Conservation (phyloP, 2,329 filamentous ascomycete species). For the Aspergillus jensenii region DNA sequence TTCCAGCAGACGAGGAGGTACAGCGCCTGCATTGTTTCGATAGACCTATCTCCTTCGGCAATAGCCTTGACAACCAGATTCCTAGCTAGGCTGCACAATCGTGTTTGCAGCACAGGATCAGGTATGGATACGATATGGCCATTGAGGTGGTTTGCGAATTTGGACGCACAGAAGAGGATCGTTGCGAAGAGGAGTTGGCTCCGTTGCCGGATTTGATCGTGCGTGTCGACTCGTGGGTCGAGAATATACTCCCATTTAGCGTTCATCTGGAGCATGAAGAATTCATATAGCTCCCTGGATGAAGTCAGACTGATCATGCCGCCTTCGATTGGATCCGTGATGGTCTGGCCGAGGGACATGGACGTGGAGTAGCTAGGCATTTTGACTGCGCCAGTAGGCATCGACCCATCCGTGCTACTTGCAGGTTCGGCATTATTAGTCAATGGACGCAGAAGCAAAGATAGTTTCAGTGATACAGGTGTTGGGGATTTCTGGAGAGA, state of each 20-base stretch:
- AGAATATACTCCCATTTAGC: not conserved
- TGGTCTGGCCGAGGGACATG: not conserved
- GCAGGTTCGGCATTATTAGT: not conserved
- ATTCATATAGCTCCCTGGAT: not conserved
- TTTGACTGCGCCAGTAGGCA: not conserved
- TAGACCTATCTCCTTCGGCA: not conserved
- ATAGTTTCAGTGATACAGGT: not conserved
- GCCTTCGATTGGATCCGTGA: not conserved
- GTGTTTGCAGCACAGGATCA: not conserved
- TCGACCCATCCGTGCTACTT: too few relatives aligned
- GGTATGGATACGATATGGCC: not conserved
- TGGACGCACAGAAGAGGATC: not conserved
- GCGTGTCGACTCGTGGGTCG: not conserved
- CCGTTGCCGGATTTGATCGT: not conserved
- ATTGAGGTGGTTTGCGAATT: not conserved
- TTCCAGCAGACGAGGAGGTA: constrained; percentile 10
- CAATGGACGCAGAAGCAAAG: not conserved
- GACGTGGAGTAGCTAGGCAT: not conserved
- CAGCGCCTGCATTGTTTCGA: constrained; percentile 5
- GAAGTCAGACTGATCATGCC: not conserved
- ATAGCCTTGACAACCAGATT: not conserved
- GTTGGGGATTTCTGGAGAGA: too few relatives aligned
- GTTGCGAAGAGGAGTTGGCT: not conserved
- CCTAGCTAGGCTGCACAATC: not conserved
- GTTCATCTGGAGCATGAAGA: not conserved